A percentile compares a stretch with the other conserved stretches of the same genome.
Conservation (phyloP, 176 grass and related monocot species). For the Alloteropsis semialata region DNA sequence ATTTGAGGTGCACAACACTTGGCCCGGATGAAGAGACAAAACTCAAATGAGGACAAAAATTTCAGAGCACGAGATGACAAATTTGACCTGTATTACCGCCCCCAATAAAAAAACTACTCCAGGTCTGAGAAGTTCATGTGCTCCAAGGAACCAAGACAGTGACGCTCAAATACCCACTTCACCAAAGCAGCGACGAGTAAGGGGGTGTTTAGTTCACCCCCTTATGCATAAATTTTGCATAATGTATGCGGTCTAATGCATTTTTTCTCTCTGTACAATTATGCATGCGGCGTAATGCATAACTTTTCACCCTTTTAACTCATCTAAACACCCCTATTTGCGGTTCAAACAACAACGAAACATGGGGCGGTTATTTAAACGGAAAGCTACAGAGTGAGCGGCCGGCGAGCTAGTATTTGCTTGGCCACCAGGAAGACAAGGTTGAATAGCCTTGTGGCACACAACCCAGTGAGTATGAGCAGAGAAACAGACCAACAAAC, state of each 20-base stretch:
- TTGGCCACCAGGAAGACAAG: not conserved
- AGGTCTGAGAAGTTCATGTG: slow-evolving; percentile 35
- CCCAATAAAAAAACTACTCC: slow-evolving; percentile 3
- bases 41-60: slow-evolving; percentile 14
- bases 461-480: not conserved
- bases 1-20: slow-evolving; percentile 36
- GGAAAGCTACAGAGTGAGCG: not conserved
- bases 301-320: too few relatives aligned
- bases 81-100: slow-evolving; percentile 46
- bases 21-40: slow-evolving; percentile 26
- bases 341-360: not conserved
- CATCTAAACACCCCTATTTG: too few relatives aligned
- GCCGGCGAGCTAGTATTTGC: not conserved
- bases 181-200: slow-evolving; percentile 6
- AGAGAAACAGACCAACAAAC: not conserved
- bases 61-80: slow-evolving; percentile 42
- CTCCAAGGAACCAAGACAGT: slow-evolving; percentile 36
- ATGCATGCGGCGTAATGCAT: too few relatives aligned
- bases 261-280: too few relatives aligned
- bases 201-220: too few relatives aligned
- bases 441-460: not conserved
- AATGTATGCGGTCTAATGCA: too few relatives aligned
- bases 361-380: slow-evolving; percentile 6
- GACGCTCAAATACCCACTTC: slow-evolving; percentile 34
- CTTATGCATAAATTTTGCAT: too few relatives aligned